Percentiles rank a stretch among this genome's conserved stretches.
phyloP scores from a whole-genome alignment of 495 filamentous ascomycete genomes.

The Penicillium tannophilum region DNA sequence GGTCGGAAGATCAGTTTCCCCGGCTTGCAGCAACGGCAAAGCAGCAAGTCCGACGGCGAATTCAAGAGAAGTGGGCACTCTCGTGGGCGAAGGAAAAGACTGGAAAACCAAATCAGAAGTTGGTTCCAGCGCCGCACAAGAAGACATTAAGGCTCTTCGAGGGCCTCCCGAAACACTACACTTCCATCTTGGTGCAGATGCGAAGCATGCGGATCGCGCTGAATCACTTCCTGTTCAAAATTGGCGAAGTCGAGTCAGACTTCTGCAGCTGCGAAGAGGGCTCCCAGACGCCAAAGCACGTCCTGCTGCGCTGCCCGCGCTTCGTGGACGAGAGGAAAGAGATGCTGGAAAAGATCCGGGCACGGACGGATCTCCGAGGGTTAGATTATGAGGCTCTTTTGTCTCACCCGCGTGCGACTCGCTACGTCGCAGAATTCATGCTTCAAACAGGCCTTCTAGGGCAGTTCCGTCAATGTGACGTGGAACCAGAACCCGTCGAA shows the following conservation, averaged over 20 bases:
- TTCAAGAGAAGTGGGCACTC: background rate
- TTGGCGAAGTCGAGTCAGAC: background rate
- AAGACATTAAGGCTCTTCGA: background rate
- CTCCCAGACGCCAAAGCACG: background rate
- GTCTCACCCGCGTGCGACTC: conserved; percentile 1
- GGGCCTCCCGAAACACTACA: background rate
- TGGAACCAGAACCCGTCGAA: background rate
- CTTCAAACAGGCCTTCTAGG: conserved; percentile 11
- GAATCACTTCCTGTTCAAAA: background rate
- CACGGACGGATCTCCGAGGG: background rate
- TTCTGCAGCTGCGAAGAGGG: background rate
- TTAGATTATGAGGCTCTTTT: background rate
- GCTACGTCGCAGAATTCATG: conserved; percentile 13
- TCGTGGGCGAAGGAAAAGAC: background rate
- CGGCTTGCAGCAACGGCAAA: background rate
- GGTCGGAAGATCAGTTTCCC: background rate
- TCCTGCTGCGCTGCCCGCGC: background rate
- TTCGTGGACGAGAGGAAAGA: background rate
- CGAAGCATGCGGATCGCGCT: background rate
- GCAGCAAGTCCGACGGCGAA: background rate
- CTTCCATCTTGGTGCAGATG: background rate
- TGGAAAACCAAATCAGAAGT: background rate
- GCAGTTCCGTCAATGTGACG: conserved; percentile 2
- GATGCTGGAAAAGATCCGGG: background rate
- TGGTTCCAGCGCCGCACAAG: background rate